A percentile compares a stretch with the other conserved stretches of the same genome.
phyloP scores from a whole-genome alignment of 805 yeast genomes.

The Saturnispora dispora region DNA sequence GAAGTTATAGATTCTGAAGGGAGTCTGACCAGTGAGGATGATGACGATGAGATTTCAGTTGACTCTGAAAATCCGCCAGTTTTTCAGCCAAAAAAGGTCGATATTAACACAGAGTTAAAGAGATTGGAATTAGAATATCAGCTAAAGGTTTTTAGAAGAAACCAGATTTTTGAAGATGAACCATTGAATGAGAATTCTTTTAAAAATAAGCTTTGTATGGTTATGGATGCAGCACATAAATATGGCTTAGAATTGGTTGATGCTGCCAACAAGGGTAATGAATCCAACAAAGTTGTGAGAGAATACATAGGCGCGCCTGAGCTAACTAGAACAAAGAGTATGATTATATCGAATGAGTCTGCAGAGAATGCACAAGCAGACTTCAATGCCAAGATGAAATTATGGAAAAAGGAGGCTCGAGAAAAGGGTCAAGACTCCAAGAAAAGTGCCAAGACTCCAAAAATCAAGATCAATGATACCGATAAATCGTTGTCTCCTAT shows the following conservation, averaged over 20 bases:
- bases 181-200: conserved; percentile 23
- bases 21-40: not conserved
- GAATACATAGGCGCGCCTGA: conserved; percentile 35
- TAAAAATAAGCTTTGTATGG: conserved; percentile 23
- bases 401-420: conserved; percentile 7
- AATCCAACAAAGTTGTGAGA: conserved; percentile 33
- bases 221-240: conserved; percentile 26
- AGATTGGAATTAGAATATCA: conserved; percentile 21
- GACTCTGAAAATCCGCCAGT: conserved; percentile 14
- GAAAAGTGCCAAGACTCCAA: conserved; percentile 9
- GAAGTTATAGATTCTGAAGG: conserved; percentile 4
- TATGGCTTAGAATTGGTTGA: conserved; percentile 29
- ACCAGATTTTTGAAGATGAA: conserved; percentile 16
- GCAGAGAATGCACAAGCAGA: conserved; percentile 7
- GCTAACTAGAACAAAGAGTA: conserved; percentile 21
- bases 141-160: conserved; percentile 20
- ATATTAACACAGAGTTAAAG: conserved; percentile 16
- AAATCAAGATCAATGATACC: conserved; percentile 12
- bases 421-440: conserved; percentile 2
- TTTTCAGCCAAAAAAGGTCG: conserved; percentile 4
- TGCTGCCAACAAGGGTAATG: conserved; percentile 30
- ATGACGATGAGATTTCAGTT: conserved; percentile 16
- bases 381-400: conserved; percentile 9
- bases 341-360: conserved; percentile 16
- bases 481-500: not conserved